Evolutionary conservation across 1,284 basidiomycete species (phyloP), one percentile per base, ranked within the genome.

Genomic region (Earliella scabrosa): DNA sequence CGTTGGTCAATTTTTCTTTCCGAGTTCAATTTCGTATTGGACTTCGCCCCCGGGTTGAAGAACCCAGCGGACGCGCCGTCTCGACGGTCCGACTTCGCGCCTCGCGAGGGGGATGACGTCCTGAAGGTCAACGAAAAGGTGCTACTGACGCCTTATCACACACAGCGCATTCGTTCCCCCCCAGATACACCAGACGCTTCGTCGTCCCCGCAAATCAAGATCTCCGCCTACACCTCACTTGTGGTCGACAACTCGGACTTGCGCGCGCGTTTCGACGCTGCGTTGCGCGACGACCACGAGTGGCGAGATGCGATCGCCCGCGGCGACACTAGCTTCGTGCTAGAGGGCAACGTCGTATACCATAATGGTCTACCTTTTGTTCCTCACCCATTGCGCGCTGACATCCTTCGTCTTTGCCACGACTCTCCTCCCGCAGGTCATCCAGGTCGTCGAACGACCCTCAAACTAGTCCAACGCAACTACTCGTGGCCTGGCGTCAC

Each of bases 1-100:
- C 67, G 72, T 14, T 80, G 78, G 77, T 60, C 69, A 3, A 61
- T 66, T 0, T 63, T 66, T 63, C 43, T 73, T 67, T 21, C 58
- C 54, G 2, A 72, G 63, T 75, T 61, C 65, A 69, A 26, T 55
- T 77, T 27, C 32, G 56, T 8, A 77, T 68, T 81, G 8, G 39
- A 55, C 10, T 77, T 70, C 63, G 63, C 54, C 23, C 70, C 71
- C 1, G 67, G 69, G 7, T 23, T 49, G 0, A 18, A 67, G n/a
- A 71, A 71, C 29, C 69, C 75, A 9, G 78, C 80, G 34, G 69
- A 78, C 10, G 58, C 63, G 14, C 68, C 68, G 8, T 75, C 73
- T 21, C 52, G 66, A 6, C 56, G 63, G 14, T 58, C 70, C 4
- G 71, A 77, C 58, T 73, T 68, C 48, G 50, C 66, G 23, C 70